phyloP scores from a whole-genome alignment of 148 eudicot genomes.

The Rhododendron simsii region DNA sequence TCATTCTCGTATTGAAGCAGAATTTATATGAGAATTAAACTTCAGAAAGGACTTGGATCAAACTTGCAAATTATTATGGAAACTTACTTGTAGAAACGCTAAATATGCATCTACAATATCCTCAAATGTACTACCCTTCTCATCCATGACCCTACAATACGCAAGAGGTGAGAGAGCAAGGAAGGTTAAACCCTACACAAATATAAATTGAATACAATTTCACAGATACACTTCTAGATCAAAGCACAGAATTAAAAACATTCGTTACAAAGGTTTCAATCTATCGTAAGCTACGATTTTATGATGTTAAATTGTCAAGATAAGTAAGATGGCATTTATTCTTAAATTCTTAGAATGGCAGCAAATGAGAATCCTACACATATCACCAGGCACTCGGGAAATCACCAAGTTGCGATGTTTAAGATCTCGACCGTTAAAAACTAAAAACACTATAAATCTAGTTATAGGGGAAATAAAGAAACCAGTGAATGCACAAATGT shows the following conservation, averaged over 20 bases:
- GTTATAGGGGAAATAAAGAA: neutral
- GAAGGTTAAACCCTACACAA: neutral
- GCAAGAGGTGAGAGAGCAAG: neutral
- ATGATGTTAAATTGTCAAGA: neutral
- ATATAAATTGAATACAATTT: neutral
- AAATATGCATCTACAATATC: slow-evolving; percentile 91
- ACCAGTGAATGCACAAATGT: neutral
- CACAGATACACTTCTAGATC: neutral
- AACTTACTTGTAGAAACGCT: slow-evolving; percentile 81
- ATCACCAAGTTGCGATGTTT: neutral
- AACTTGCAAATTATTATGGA: neutral
- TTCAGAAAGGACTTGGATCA: neutral
- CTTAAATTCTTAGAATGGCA: neutral
- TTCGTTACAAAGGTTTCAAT: neutral
- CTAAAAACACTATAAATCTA: neutral
- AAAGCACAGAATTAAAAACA: slow-evolving; percentile 1
- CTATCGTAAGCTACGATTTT: neutral
- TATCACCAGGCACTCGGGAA: neutral
- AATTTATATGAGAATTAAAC: neutral
- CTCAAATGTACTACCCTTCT: slow-evolving; percentile 59
- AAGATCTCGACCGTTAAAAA: neutral
- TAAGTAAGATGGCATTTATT: neutral
- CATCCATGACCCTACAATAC: slow-evolving; percentile 55
- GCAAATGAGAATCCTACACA: neutral
- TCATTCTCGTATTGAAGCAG: neutral